phyloP scores from a whole-genome alignment of 2,329 filamentous ascomycete species.

The Juglanconis sp. region DNA sequence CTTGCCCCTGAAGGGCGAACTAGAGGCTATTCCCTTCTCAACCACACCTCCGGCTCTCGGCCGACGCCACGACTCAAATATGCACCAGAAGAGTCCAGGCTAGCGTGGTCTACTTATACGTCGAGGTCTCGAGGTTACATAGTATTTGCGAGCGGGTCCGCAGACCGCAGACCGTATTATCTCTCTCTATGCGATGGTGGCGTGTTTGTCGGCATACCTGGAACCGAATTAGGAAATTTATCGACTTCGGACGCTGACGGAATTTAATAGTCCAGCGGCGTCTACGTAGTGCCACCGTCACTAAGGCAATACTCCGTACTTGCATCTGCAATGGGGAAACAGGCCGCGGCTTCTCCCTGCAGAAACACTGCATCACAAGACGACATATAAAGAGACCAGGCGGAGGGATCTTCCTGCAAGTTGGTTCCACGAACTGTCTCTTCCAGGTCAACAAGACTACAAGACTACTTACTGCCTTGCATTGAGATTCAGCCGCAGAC shows the following conservation, averaged over 20 bases:
- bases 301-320: too few species aligned
- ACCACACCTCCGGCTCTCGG: conserved; percentile 7
- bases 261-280: neutral
- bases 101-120: neutral
- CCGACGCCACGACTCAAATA: neutral
- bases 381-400: too few species aligned
- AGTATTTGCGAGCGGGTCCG: neutral
- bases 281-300: neutral
- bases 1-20: neutral
- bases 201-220: neutral
- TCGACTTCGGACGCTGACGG: neutral
- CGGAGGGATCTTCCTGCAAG: too few species aligned
- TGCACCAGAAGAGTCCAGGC: neutral
- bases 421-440: too few species aligned
- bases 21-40: conserved; percentile 2
- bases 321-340: too few species aligned
- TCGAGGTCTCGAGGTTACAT: neutral
- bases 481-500: neutral
- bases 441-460: neutral
- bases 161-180: too few species aligned
- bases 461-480: neutral
- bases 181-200: neutral
- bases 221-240: conserved; percentile 4
- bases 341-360: too few species aligned
- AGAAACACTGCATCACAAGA: too few species aligned